Conservation (phyloP, 2,329 filamentous ascomycete genomes). For the Fusarium humuli region DNA sequence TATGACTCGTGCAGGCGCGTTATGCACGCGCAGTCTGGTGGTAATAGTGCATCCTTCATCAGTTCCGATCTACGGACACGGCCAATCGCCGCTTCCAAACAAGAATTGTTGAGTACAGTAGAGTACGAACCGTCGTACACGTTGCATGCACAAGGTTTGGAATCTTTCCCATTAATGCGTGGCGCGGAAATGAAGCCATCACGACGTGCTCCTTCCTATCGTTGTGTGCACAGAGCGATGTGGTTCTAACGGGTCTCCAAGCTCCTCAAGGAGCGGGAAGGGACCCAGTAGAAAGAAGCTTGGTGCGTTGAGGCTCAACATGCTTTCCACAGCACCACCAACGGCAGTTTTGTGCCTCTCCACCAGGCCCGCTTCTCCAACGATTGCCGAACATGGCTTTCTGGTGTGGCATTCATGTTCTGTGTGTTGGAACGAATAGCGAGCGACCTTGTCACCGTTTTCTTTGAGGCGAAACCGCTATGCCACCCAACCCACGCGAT, state of each 20-base stretch:
- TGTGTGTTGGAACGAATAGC: constrained; percentile 11
- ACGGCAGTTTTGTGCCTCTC: constrained; percentile 45
- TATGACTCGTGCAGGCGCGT: constrained; percentile 44
- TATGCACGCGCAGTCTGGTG: constrained; percentile 8
- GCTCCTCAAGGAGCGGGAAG: constrained; percentile 41
- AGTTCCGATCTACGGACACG: constrained; percentile 3
- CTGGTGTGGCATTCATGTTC: constrained; percentile 30
- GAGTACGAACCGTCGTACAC: background rate
- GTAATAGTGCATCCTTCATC: constrained; percentile 18
- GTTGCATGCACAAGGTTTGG: constrained; percentile 4
- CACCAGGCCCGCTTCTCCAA: constrained; percentile 49
- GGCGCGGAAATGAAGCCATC: constrained; percentile 42
- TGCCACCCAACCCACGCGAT: background rate
- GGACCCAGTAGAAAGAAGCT: constrained; percentile 43
- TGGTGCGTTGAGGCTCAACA: constrained; percentile 46
- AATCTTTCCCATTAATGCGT: background rate
- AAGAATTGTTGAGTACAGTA: background rate
- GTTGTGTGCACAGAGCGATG: constrained; percentile 32
- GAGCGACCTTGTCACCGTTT: background rate
- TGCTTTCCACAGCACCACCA: constrained; percentile 42
- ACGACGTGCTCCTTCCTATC: constrained; percentile 22
- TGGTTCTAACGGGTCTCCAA: constrained; percentile 41
- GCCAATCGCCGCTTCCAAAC: background rate
- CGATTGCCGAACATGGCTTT: constrained; percentile 48
- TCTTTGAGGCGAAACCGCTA: background rate